Conservation (phyloP, 306 rosid genomes). For the Begonia loranthoides region DNA sequence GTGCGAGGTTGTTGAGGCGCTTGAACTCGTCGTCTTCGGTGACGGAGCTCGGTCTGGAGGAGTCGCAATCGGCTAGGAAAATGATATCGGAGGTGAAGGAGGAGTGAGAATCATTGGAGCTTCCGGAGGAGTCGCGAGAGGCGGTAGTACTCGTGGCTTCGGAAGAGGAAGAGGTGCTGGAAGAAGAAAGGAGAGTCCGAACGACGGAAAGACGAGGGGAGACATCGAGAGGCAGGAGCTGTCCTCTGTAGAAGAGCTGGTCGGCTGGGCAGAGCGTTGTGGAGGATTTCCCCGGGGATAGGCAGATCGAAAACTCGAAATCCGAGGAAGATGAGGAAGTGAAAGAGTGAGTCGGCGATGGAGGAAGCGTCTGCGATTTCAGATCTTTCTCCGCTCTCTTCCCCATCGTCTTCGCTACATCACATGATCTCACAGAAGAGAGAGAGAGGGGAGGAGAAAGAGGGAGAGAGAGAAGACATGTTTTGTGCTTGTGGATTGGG, state of each 20-base stretch:
- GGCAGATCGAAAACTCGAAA: constrained; percentile 74
- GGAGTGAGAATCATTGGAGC: constrained; percentile 59
- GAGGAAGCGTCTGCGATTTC: constrained; percentile 52
- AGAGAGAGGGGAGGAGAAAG: neutral
- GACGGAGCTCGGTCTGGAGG: constrained; percentile 68
- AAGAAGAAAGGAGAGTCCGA: constrained; percentile 54
- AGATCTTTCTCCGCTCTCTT: constrained; percentile 13
- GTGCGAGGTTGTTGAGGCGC: constrained; percentile 20
- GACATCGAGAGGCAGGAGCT: constrained; percentile 72
- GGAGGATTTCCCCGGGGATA: constrained; percentile 64
- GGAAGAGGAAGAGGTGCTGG: constrained; percentile 26
- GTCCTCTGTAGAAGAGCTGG: constrained; percentile 90
- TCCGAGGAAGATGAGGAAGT: constrained; percentile 78
- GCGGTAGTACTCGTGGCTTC: constrained; percentile 31
- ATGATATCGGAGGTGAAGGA: constrained; percentile 44
- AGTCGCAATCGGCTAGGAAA: constrained; percentile 45
- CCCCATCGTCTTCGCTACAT: constrained; percentile 32
- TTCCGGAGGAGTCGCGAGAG: constrained; percentile 77
- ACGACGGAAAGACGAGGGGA: constrained; percentile 74
- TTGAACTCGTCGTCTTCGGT: constrained; percentile 44
- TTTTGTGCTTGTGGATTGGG: too few relatives aligned
- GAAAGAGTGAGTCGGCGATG: constrained; percentile 64
- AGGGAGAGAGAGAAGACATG: neutral
- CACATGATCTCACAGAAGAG: constrained; percentile 6
- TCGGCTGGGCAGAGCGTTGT: constrained; percentile 69